Evolutionary conservation across 1,139 yeast species (phyloP), one percentile per base, ranked within the genome.

Genomic region (Citeromyces siamensis): DNA sequence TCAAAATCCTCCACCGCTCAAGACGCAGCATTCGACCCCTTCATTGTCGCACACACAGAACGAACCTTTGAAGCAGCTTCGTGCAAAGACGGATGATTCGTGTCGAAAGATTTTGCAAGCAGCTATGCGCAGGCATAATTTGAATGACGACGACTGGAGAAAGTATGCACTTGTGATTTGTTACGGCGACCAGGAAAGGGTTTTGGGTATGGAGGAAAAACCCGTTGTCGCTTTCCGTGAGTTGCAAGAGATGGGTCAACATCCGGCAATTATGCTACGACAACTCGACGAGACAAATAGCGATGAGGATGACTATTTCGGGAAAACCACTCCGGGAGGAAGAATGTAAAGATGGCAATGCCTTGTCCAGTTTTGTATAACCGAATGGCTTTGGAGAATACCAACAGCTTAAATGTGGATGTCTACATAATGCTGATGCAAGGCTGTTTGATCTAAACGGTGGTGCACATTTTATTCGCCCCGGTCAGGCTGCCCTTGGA

Each of bases 211-310:
- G 45, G 84, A 84, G 26, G 98, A 90, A 50, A 82, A 77, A 52
- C 98, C 98, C 0, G 90, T 88, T 12, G 66, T 74, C 21, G 77
- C 88, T n/a, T 85, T 85, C 53, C 83, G 85, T 53, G 95, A 82
- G 50, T 62, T 90, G 35, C 90, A 78, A 51, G 95, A 84, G 44
- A 70, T 77, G 42, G 96, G 96, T 1, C 70, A 81, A 46, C 85
- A 82, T 49, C 97, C 98, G 0, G 85, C 94, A 1, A 86, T 88
- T 41, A 88, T 88, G 96, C 67, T 88, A 38, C 62, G 97, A 44
- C 94, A 84, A 48, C 68, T 81, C 41, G 94, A 88, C 26, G 75
- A 62, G 35, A 59, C 52, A 17, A 59, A 55, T 33, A 56, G 56
- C 21, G 64, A 63, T 38, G 21, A 31, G 17, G 36, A 37, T 18